phyloP scores from a whole-genome alignment of 768 basidiomycete genomes.

The Leccinum longicurvipes region DNA sequence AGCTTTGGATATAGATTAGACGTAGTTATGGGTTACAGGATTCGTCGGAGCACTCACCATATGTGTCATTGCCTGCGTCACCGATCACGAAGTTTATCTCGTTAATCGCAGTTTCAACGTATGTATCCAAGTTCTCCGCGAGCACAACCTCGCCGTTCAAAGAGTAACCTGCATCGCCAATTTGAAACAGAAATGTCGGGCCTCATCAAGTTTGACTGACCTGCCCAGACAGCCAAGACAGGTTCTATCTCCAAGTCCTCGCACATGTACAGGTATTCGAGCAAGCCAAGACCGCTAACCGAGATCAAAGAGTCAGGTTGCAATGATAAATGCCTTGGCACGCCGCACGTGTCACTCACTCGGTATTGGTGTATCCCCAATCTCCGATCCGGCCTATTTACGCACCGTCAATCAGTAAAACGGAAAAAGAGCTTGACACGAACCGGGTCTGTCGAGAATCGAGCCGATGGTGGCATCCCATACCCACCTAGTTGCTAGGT shows the following conservation, averaged over 20 bases:
- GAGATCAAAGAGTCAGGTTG: neutral
- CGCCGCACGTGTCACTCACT: neutral
- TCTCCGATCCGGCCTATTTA: constrained; percentile 47
- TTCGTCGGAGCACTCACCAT: neutral
- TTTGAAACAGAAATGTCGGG: neutral
- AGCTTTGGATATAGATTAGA: neutral
- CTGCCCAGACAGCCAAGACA: neutral
- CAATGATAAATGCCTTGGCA: neutral
- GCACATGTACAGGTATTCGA: neutral
- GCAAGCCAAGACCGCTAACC: neutral
- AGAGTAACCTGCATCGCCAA: neutral
- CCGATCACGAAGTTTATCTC: neutral
- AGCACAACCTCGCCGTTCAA: neutral
- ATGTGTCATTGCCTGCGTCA: neutral
- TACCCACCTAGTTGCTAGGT: constrained; percentile 50
- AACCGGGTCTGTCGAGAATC: constrained; percentile 43
- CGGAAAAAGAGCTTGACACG: neutral
- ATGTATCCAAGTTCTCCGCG: neutral
- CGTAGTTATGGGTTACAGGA: neutral
- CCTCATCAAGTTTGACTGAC: neutral
- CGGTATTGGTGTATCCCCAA: constrained; percentile 54
- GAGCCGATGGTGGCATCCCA: constrained; percentile 63
- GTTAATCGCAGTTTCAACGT: neutral
- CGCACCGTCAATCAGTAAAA: neutral
- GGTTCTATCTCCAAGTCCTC: neutral